phyloP scores from a whole-genome alignment of 805 yeast species.

The Spathaspora boniae region DNA sequence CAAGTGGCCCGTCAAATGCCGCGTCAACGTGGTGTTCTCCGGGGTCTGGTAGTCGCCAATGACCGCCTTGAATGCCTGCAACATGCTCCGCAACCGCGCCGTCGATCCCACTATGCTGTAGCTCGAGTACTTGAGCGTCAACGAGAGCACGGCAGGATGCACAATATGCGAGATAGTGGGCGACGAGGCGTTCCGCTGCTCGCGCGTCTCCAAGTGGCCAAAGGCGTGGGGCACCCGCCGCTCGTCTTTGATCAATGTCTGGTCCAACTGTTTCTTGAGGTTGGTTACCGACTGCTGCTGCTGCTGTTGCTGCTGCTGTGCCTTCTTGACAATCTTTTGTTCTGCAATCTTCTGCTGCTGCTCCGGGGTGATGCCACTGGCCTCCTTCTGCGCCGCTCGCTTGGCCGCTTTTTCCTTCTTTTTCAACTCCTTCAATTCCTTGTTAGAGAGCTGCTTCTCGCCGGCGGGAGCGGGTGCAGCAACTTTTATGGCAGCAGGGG shows the following conservation, averaged over 20 bases:
- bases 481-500: neutral
- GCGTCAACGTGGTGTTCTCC: constrained; percentile 73
- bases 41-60: constrained; percentile 83
- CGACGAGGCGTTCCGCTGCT: constrained; percentile 62
- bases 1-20: constrained; percentile 84
- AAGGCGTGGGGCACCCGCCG: constrained; percentile 58
- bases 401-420: constrained; percentile 90
- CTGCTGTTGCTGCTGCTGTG: constrained; percentile 34
- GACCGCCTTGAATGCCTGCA: constrained; percentile 77
- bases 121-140: constrained; percentile 77
- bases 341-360: constrained; percentile 39
- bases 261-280: constrained; percentile 51
- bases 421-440: constrained; percentile 82
- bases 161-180: constrained; percentile 63
- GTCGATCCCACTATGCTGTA: constrained; percentile 89
- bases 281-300: constrained; percentile 38
- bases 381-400: constrained; percentile 82
- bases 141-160: constrained; percentile 78
- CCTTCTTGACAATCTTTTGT: constrained; percentile 42
- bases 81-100: constrained; percentile 79
- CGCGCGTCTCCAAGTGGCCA: constrained; percentile 77
- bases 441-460: constrained; percentile 48
- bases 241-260: constrained; percentile 42
- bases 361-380: constrained; percentile 52
- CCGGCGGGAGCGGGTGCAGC: constrained; percentile 1